Conservation (phyloP, 495 filamentous ascomycete genomes). For the Penicillium atrosanguineum region DNA sequence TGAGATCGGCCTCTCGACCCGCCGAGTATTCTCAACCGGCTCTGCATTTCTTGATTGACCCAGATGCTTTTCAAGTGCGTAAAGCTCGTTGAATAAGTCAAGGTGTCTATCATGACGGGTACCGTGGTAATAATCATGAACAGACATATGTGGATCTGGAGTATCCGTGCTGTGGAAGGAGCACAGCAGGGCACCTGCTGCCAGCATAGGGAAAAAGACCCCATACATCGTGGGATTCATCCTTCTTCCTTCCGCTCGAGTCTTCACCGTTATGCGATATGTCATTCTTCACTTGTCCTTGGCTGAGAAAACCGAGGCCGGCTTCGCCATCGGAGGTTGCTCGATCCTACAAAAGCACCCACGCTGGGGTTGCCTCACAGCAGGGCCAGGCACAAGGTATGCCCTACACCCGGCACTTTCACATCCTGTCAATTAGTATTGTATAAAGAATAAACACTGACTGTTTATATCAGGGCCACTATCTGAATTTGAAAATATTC, state of each 20-base stretch:
- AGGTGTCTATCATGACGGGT: neutral
- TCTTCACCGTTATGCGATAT: neutral
- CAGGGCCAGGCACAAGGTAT: slow-evolving; percentile 7
- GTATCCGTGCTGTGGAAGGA: neutral
- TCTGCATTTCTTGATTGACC: neutral
- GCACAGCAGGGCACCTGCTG: neutral
- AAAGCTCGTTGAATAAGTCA: neutral
- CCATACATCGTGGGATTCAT: neutral
- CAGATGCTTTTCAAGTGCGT: neutral
- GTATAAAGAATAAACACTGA: neutral
- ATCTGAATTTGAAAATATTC: neutral
- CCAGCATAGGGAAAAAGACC: neutral
- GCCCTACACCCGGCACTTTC: neutral
- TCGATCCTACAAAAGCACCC: slow-evolving; percentile 1
- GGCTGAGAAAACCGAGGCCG: slow-evolving; percentile 10
- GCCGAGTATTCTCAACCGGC: neutral
- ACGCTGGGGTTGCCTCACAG: neutral
- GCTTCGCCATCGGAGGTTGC: slow-evolving; percentile 7
- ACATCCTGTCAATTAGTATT: neutral
- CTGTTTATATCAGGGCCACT: neutral
- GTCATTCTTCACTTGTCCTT: slow-evolving; percentile 17
- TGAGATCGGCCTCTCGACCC: neutral
- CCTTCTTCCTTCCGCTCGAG: neutral
- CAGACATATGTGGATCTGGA: neutral
- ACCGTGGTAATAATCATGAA: neutral